Conservation (phyloP, 768 basidiomycete species). For the Tulasnella sp. region DNA sequence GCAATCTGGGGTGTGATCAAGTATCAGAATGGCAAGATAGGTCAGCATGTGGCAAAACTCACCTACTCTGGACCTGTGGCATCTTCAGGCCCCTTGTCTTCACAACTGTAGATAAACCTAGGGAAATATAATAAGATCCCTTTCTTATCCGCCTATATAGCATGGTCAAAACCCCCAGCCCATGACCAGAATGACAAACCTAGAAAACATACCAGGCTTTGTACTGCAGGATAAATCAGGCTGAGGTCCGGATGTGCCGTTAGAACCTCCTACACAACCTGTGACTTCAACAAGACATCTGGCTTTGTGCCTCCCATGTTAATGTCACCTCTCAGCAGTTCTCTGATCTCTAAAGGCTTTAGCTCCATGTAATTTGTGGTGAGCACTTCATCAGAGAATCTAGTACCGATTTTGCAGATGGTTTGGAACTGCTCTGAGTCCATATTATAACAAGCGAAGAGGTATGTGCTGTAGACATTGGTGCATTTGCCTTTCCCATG, state of each 20-base stretch:
- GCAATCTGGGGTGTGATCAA: constrained; percentile 47
- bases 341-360: constrained; percentile 55
- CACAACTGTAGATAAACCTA: constrained; percentile 80
- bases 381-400: constrained; percentile 87
- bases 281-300: constrained; percentile 96
- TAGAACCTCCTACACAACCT: constrained; percentile 95
- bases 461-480: constrained; percentile 93
- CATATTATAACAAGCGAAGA: constrained; percentile 91
- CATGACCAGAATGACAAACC: background rate
- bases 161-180: background rate
- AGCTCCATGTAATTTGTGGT: constrained; percentile 70
- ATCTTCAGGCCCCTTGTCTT: constrained; percentile 88
- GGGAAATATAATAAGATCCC: constrained; percentile 96
- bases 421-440: constrained; percentile 93
- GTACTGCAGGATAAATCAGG: constrained; percentile 90
- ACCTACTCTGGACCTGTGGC: constrained; percentile 91
- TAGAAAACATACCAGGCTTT: constrained; percentile 56
- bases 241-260: constrained; percentile 94
- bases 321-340: constrained; percentile 65
- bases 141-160: constrained; percentile 62
- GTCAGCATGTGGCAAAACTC: constrained; percentile 21
- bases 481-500: constrained; percentile 97
- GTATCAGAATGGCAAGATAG: constrained; percentile 12
- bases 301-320: constrained; percentile 90
- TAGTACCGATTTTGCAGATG: constrained; percentile 98